Conservation (phyloP, 2,329 filamentous ascomycete genomes). For the Camptophora hylomeconis region DNA sequence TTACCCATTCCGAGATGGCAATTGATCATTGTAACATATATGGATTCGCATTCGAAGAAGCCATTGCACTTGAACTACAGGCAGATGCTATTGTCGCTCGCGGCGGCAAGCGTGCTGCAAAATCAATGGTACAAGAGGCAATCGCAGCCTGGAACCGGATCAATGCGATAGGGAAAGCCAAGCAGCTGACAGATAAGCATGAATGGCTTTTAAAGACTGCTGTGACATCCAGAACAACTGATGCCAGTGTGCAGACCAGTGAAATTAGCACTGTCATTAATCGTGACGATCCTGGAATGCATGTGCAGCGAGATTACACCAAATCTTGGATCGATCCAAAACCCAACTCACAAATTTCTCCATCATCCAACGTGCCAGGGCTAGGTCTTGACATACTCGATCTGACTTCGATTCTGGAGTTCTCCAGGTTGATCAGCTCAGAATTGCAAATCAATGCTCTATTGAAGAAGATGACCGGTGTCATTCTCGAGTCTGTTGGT, state of each 20-base stretch:
- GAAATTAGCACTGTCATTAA: constrained; percentile 17
- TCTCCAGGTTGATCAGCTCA: constrained; percentile 51
- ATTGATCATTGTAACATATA: constrained; percentile 49
- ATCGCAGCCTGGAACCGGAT: constrained; percentile 47
- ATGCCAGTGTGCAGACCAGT: constrained; percentile 45
- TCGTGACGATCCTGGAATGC: constrained; percentile 23
- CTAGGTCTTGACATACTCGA: constrained; percentile 48
- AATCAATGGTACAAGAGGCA: constrained; percentile 43
- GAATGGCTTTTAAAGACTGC: constrained; percentile 48
- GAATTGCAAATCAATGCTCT: constrained; percentile 51
- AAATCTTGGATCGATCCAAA: constrained; percentile 15
- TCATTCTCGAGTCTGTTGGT: constrained; percentile 51
- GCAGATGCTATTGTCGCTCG: constrained; percentile 44
- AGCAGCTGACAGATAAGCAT: constrained; percentile 44
- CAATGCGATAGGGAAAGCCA: constrained; percentile 45
- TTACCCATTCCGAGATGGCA: constrained; percentile 41
- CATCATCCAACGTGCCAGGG: constrained; percentile 13
- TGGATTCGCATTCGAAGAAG: constrained; percentile 46
- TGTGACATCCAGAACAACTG: constrained; percentile 36
- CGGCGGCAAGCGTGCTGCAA: constrained; percentile 45
- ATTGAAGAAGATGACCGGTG: constrained; percentile 49
- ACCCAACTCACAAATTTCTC: constrained; percentile 6
- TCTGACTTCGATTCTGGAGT: constrained; percentile 50
- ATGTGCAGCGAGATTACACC: constrained; percentile 18
- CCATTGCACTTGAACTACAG: constrained; percentile 47